A percentile compares a stretch with the other conserved stretches of the same genome.
Conservation (phyloP, 495 filamentous ascomycete species). For the Penicillium bialowiezense region DNA sequence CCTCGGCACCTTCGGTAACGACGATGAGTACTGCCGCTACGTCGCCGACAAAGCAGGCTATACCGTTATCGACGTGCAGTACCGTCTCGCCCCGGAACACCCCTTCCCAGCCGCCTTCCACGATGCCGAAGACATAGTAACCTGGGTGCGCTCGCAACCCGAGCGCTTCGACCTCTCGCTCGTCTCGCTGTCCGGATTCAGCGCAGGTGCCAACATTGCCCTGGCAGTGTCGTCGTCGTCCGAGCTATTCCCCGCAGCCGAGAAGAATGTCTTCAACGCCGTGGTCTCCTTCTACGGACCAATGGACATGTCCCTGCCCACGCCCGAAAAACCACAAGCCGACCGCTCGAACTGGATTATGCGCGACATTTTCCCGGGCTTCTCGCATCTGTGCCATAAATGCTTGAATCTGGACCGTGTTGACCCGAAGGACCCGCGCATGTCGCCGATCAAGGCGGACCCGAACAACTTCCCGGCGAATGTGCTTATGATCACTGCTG, state of each 20-base stretch:
- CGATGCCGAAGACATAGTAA: constrained; percentile 55
- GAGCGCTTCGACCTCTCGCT: constrained; percentile 31
- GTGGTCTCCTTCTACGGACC: constrained; percentile 42
- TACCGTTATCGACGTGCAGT: constrained; percentile 57
- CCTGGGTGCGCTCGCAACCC: constrained; percentile 31
- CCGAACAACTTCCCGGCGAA: constrained; percentile 33
- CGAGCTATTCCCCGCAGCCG: constrained; percentile 20
- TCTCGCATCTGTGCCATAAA: constrained; percentile 33
- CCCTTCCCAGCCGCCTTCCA: constrained; percentile 73
- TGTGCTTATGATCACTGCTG: constrained; percentile 41
- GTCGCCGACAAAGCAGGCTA: constrained; percentile 35
- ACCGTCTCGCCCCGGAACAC: constrained; percentile 74
- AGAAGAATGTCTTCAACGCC: constrained; percentile 24
- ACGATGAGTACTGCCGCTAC: constrained; percentile 40
- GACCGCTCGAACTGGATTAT: constrained; percentile 30
- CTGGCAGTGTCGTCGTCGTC: constrained; percentile 31
- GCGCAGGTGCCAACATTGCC: constrained; percentile 44
- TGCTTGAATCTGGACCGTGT: constrained; percentile 18
- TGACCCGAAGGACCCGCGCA: constrained; percentile 32
- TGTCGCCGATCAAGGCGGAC: constrained; percentile 39
- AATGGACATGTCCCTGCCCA: constrained; percentile 29
- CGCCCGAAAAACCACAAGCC: constrained; percentile 20
- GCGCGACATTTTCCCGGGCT: constrained; percentile 18
- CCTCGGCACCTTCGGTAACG: constrained; percentile 36
- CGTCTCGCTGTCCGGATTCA: constrained; percentile 44